Conservation (phyloP, 2,329 filamentous ascomycete genomes). For the Blumeria hordei region DNA sequence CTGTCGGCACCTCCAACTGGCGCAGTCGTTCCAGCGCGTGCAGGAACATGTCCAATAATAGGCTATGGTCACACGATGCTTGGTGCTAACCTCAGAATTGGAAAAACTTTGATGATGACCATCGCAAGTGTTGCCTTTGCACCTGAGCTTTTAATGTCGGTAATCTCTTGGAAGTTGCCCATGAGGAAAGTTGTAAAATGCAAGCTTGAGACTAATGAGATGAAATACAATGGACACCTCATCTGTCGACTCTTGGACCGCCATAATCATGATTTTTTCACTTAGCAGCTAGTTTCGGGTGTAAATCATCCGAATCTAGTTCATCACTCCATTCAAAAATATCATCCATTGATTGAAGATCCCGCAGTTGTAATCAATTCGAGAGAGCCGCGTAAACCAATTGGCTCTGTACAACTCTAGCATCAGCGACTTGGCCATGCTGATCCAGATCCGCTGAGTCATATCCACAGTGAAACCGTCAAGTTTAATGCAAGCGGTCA, state of each 20-base stretch:
- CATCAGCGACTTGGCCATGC: background rate
- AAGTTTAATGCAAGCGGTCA: background rate
- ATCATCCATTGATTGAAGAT: too few species aligned
- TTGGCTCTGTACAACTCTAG: background rate
- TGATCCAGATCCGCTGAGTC: background rate
- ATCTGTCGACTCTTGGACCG: background rate
- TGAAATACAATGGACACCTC: background rate
- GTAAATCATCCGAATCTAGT: too few species aligned
- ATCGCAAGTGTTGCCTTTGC: constrained; percentile 1
- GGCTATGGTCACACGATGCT: background rate
- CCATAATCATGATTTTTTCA: background rate
- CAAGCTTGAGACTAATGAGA: background rate
- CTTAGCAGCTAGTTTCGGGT: background rate
- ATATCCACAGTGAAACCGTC: background rate
- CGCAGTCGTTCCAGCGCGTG: background rate
- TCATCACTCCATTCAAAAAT: too few species aligned
- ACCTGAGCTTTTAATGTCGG: background rate
- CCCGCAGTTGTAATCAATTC: background rate
- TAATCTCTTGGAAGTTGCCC: background rate
- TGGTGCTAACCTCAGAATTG: background rate
- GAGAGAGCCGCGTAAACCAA: background rate
- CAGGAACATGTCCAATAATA: background rate
- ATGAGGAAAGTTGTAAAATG: background rate
- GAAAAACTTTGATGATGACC: background rate
- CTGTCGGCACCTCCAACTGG: background rate